These are phyloP conservation scores for Sphagnum fallax DNA, from an alignment of 228 moss, liverwort and hornwort genomes.

Conservation along the genomic window DNA sequence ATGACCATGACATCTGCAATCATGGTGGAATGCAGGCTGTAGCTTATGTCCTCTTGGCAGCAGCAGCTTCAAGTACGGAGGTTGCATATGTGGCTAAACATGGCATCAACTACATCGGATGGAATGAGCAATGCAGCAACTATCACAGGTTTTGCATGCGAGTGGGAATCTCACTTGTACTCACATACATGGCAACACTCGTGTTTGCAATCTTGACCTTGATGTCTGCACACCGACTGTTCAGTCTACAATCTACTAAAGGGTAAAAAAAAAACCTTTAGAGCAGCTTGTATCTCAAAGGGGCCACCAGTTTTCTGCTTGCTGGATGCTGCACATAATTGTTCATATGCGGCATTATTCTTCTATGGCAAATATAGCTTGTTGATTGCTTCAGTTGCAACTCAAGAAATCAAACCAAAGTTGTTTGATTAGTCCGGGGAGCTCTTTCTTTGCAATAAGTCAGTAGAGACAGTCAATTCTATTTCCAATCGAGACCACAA, in stretches of 20 bases:
- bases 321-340: no score
- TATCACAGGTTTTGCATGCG: slow-evolving; percentile 3
- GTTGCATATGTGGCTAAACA: slow-evolving; percentile 4
- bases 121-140: slow-evolving; percentile 6
- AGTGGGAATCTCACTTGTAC: slow-evolving; percentile 3
- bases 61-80: slow-evolving; percentile 7
- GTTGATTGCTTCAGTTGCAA: no score
- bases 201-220: neutral
- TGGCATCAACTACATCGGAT: slow-evolving; percentile 4
- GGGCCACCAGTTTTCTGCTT: no score
- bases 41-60: slow-evolving; percentile 5
- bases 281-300: no score
- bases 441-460: no score
- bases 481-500: no score
- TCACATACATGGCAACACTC: slow-evolving; percentile 4
- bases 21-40: neutral
- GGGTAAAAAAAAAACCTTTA: no score
- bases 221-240: slow-evolving; percentile 5
- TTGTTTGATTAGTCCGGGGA: no score
- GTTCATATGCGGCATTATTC: no score
- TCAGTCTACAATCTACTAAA: neutral
- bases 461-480: no score
- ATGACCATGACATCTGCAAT: neutral
- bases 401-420: no score
- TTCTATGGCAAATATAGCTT: no score